phyloP scores from a whole-genome alignment of 2,329 filamentous ascomycete species.

The Fusarium sp. region DNA sequence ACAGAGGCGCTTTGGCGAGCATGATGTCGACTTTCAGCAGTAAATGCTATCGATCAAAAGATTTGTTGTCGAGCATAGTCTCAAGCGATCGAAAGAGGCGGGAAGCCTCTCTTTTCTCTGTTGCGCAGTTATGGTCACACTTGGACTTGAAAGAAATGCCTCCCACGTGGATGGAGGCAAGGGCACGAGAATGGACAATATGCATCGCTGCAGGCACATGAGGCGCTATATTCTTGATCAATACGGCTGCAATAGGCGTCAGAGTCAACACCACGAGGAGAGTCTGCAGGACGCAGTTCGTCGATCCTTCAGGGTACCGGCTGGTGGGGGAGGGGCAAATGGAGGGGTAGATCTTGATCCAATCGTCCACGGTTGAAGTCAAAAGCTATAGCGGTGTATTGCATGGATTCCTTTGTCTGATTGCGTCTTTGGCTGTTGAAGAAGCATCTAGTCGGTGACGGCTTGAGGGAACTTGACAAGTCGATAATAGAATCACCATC shows the following conservation, averaged over 20 bases:
- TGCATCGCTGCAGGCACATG: slow-evolving; percentile 26
- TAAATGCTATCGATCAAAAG: background rate
- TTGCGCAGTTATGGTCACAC: slow-evolving; percentile 9
- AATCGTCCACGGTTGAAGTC: slow-evolving; percentile 17
- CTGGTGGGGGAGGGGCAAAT: slow-evolving; percentile 44
- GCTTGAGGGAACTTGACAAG: background rate
- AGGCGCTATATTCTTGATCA: slow-evolving; percentile 13
- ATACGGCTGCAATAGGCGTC: slow-evolving; percentile 41
- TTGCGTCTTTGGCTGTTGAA: background rate
- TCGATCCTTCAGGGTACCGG: slow-evolving; percentile 31
- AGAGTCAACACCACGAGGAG: slow-evolving; percentile 46
- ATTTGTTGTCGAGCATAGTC: background rate
- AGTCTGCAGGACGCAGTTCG: slow-evolving; percentile 46
- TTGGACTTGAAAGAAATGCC: slow-evolving; percentile 22
- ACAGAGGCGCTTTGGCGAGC: slow-evolving; percentile 14
- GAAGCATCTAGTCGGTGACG: background rate
- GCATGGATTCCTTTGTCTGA: background rate
- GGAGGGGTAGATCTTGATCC: slow-evolving; percentile 43
- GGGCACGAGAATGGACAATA: slow-evolving; percentile 30
- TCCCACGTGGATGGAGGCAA: slow-evolving; percentile 42
- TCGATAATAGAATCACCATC: background rate
- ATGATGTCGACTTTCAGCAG: slow-evolving; percentile 24
- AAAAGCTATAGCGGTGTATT: slow-evolving; percentile 26
- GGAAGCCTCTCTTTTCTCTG: slow-evolving; percentile 41
- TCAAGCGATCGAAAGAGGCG: slow-evolving; percentile 15